These are phyloP conservation scores for Dothideomycetes sp. DNA, from an alignment of 2,329 filamentous ascomycete genomes.

Conservation along the genomic window DNA sequence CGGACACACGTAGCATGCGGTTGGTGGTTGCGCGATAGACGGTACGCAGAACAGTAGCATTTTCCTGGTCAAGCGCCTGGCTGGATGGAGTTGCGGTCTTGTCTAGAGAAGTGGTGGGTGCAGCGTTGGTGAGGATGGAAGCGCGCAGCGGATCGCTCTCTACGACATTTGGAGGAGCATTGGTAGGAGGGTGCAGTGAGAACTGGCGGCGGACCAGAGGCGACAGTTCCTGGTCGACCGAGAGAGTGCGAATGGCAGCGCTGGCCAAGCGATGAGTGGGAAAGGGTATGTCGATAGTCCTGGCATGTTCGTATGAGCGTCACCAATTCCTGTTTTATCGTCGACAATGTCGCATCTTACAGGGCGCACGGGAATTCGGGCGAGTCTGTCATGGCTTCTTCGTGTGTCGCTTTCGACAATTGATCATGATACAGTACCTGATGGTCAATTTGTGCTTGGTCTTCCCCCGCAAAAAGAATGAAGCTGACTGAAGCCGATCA, in stretches of 20 bases:
- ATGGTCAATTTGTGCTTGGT: no score
- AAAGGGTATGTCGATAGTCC: constrained; percentile 69
- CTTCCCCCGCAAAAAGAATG: no score
- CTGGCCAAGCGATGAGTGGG: constrained; percentile 69
- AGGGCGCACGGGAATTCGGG: constrained; percentile 33
- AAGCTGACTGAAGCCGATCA: no score
- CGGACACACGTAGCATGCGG: constrained; percentile 89
- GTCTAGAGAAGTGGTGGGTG: constrained; percentile 15
- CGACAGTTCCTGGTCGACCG: constrained; percentile 84
- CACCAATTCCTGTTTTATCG: background rate
- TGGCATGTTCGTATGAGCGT: constrained; percentile 27
- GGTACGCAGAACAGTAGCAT: constrained; percentile 54
- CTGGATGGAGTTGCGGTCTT: background rate
- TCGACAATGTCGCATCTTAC: constrained; percentile 20
- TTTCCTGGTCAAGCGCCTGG: constrained; percentile 18
- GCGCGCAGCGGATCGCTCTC: constrained; percentile 17
- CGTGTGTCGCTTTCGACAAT: no score
- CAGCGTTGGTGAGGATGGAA: constrained; percentile 17
- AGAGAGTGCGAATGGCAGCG: constrained; percentile 64
- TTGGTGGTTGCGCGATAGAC: constrained; percentile 85
- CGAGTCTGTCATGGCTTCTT: no score
- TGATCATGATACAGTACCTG: no score
- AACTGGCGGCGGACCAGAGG: constrained; percentile 69
- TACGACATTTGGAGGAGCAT: constrained; percentile 13
- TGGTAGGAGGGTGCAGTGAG: constrained; percentile 33